Evolutionary conservation across 352 stramenopile genomes (phyloP), one percentile per base, ranked within the genome.

Genomic region (Ophiocytium majus): DNA sequence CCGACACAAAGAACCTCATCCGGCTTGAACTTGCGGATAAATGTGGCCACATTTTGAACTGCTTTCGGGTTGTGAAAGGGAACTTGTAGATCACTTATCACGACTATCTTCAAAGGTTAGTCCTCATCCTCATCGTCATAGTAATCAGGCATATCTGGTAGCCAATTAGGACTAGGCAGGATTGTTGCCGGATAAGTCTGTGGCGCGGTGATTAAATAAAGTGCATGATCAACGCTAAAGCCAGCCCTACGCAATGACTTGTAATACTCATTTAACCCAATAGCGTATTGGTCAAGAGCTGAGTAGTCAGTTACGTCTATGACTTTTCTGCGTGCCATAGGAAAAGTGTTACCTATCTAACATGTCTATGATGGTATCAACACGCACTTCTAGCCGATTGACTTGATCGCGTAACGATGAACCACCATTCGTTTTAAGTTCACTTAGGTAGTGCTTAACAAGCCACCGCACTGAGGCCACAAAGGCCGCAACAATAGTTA

Each of bases 21-120:
- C 57, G 57, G 57, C 57, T 71, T 71, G 28, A 71, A 71, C 57
- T 71, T 71, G 28, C 57, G 23, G 23, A 71, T 71, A 71, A 71
- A 71, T 23, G 19, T 71, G 28, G 57, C 57, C 19, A 71, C 57
- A 71, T 71, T 71, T 28, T 71, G 23, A 23, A 71, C 57, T 23
- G 57, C 57, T 71, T 23, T 28, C 28, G 19, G 57, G 28, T 71
- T 28, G 28, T 71, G 57, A 71, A 71, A 71, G 23, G 57, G 57
- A 71, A 71, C 57, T 28, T 71, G 57, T 28, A 71, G 57, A 28
- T 71, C 57, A 23, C 19, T 23, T 28, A 71, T 28, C 23, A 71
- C 28, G 19, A 71, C 57, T 23, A 71, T 71, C n/a, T n/a, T n/a
- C n/a, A n/a, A n/a, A n/a, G n/a, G n/a, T 71, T 71, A 71, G 57